Evolutionary conservation across 352 stramenopile species (phyloP), one percentile per base, ranked within the genome.

Genomic region (Globisporangium radiosum): DNA sequence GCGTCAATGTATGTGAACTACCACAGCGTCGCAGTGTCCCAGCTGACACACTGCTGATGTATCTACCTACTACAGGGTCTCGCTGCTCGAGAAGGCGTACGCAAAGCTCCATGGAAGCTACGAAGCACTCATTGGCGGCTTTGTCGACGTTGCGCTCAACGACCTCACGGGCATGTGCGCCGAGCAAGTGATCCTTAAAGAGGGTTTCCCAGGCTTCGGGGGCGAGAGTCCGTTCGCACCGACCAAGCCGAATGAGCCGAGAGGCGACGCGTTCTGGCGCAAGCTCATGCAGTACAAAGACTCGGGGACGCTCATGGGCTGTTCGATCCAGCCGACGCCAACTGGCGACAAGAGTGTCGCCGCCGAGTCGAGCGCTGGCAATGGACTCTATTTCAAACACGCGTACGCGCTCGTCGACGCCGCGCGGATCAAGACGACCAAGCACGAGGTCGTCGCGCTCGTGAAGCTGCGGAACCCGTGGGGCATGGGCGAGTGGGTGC

Each of bases 41-140:
- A 33, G 25, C 25, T 33, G 25, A 33, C 25, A 33, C 2, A 33
- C 2, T 33, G 25, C 25, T 33, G 25, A 33, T 33, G 25, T 33
- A 33, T 33, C 25, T 33, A 33, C 40, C 40, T 44, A 44, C 40
- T 14, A 44, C 40, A 93, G 89, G 89, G 89, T 97, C 3, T 72
- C 85, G 1, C 51, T 97, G 8, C 54, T 97, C 0, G 90, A 97
- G 61, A 98, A 98, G 54, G 92, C 90, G 2, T 98, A 97, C 56
- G 92, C 92, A 5, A 98, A 98, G 63, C 72, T 98, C 3, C 80
- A 97, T 55, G 87, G 87, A 14, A 92, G 75, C 56, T 98, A 97
- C 54, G 88, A 96, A 54, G 62, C 78, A 0, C 65, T 97, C 7
- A 96, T 96, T 52, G 90, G 92, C 38, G 92, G 92, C 13, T 97